phyloP scores from a whole-genome alignment of 352 stramenopile species.

The Phytophthora chlamydospora region DNA sequence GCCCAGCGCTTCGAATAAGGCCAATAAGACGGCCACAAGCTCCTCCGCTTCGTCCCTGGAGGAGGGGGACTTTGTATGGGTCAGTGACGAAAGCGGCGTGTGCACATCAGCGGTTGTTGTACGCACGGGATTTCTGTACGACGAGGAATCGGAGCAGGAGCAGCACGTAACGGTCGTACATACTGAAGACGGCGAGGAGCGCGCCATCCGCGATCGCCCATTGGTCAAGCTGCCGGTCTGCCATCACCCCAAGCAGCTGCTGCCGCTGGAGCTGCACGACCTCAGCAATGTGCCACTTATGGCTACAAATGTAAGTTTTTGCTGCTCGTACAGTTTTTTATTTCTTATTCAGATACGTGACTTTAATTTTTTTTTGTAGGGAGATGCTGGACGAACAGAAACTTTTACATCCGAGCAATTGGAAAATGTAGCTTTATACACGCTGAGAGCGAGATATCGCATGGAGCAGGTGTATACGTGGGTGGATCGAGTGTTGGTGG shows the following conservation, averaged over 20 bases:
- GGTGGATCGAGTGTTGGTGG: slow-evolving; percentile 78
- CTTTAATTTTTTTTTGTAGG: slow-evolving; percentile 28
- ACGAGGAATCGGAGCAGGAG: slow-evolving; percentile 65
- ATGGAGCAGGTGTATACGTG: slow-evolving; percentile 88
- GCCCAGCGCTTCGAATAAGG: background rate
- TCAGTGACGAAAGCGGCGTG: slow-evolving; percentile 54
- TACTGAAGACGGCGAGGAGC: slow-evolving; percentile 84
- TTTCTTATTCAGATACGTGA: background rate
- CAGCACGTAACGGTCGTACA: slow-evolving; percentile 78
- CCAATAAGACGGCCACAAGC: slow-evolving; percentile 16
- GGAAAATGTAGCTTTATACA: slow-evolving; percentile 80
- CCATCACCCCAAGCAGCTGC: slow-evolving; percentile 72
- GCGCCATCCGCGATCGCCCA: slow-evolving; percentile 62
- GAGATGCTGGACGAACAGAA: slow-evolving; percentile 63
- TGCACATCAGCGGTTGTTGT: slow-evolving; percentile 68
- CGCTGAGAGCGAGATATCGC: slow-evolving; percentile 70
- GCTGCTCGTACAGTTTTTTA: slow-evolving; percentile 1
- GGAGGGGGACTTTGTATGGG: slow-evolving; percentile 76
- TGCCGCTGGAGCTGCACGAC: slow-evolving; percentile 63
- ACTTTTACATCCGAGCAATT: slow-evolving; percentile 66
- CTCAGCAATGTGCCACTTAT: slow-evolving; percentile 72
- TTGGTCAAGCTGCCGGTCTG: slow-evolving; percentile 60
- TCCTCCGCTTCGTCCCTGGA: slow-evolving; percentile 32
- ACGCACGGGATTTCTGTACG: slow-evolving; percentile 63
- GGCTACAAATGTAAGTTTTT: slow-evolving; percentile 52